A percentile compares a stretch with the other conserved stretches of the same genome.
These are phyloP conservation scores for Inonotus obliquus DNA, from an alignment of 1,284 basidiomycete genomes.

Conservation along the genomic window DNA sequence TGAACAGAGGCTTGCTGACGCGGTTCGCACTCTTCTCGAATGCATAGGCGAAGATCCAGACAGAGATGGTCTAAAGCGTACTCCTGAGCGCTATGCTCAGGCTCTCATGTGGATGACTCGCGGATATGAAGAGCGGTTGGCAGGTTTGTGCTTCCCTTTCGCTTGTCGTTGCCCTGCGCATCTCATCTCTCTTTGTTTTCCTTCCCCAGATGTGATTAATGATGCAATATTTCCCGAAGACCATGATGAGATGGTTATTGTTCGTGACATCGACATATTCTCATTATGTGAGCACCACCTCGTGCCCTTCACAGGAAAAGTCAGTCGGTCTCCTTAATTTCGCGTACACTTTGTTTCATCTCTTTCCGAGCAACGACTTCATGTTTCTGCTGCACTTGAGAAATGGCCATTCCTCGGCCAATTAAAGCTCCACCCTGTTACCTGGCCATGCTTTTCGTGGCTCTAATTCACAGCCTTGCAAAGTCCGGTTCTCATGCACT, in stretches of 20 bases:
- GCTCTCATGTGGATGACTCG: conserved; percentile 99
- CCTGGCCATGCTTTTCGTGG: conserved; percentile 10
- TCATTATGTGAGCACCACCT: conserved; percentile 98
- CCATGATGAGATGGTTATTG: conserved; percentile 99
- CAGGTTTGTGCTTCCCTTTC: conserved; percentile 46
- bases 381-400: not conserved
- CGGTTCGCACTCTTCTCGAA: conserved; percentile 90
- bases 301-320: conserved; percentile 98
- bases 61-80: conserved; percentile 85
- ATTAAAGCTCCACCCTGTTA: conserved; percentile 3
- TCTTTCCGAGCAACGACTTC: conserved; percentile 50
- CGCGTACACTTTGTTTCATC: conserved; percentile 7
- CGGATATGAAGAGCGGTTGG: conserved; percentile 94
- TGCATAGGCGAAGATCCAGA: conserved; percentile 98
- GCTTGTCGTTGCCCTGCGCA: not conserved
- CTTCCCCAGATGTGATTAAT: conserved; percentile 84
- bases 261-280: conserved; percentile 96
- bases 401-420: not conserved
- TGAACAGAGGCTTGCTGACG: conserved; percentile 75
- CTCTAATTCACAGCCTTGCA: not conserved
- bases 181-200: not conserved
- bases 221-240: conserved; percentile 99
- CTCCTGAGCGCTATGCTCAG: conserved; percentile 95
- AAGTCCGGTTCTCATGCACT: not conserved
- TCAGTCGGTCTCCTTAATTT: conserved; percentile 33